Evolutionary conservation across 495 filamentous ascomycete species (phyloP).

Genomic region (Trichoderma orchidacearum): DNA sequence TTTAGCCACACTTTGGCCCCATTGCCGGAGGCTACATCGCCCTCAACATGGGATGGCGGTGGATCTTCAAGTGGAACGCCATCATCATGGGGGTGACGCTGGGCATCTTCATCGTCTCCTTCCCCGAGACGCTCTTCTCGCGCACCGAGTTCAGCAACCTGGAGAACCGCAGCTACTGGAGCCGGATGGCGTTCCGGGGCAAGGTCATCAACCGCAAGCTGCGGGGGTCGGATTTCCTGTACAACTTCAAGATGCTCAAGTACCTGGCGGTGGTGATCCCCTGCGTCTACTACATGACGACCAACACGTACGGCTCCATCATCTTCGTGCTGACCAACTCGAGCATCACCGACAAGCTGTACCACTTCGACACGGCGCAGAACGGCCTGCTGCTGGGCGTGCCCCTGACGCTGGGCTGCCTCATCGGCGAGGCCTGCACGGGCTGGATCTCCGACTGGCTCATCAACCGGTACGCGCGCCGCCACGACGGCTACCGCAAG

Average conservation of each 20-base stretch:
- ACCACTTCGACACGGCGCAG: constrained; percentile 8
- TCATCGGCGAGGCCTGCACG: constrained; percentile 15
- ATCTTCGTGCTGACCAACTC: constrained; percentile 13
- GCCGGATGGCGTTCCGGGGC: constrained; percentile 11
- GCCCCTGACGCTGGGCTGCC: constrained; percentile 10
- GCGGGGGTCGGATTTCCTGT: constrained; percentile 9
- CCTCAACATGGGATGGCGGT: not conserved
- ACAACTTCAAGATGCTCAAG: constrained; percentile 15
- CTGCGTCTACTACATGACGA: constrained; percentile 14
- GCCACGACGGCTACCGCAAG: constrained; percentile 9
- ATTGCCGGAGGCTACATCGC: not conserved
- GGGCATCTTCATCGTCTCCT: constrained; percentile 10
- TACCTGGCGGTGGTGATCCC: constrained; percentile 13
- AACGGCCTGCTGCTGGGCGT: constrained; percentile 12
- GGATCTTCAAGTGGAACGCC: constrained; percentile 15
- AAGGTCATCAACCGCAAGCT: constrained; percentile 12
- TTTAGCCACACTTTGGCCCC: constrained; percentile 5
- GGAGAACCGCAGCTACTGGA: constrained; percentile 9
- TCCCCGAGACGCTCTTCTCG: constrained; percentile 17
- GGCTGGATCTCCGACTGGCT: constrained; percentile 11
- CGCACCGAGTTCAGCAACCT: constrained; percentile 9
- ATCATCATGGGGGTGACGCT: constrained; percentile 9
- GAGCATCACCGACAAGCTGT: constrained; percentile 12
- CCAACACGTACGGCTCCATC: constrained; percentile 15
- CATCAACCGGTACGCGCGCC: constrained; percentile 7